Conservation (phyloP, 2,329 filamentous ascomycete genomes). For the Xylariaceae sp. region DNA sequence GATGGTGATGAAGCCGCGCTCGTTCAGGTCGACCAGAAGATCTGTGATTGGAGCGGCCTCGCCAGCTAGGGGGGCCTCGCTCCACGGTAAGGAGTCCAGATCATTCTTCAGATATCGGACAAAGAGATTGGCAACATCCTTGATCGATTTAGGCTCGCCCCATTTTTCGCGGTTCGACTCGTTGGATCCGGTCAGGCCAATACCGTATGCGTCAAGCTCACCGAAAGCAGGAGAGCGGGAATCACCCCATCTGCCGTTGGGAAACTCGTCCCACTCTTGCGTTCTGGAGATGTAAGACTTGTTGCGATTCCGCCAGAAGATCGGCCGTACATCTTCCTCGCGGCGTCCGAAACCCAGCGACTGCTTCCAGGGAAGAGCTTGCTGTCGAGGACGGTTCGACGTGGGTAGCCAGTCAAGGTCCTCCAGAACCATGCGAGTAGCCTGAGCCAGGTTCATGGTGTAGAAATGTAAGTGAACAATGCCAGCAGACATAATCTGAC, state of each 20-base stretch:
- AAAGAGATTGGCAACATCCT: conserved; percentile 79
- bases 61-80: conserved; percentile 76
- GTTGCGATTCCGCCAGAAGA: conserved; percentile 98
- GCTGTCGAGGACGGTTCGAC: conserved; percentile 70
- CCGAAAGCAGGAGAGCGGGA: conserved; percentile 94
- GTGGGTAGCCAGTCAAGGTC: conserved; percentile 80
- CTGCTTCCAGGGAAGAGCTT: conserved; percentile 92
- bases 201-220: conserved; percentile 88
- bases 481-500: conserved; percentile 73
- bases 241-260: conserved; percentile 98
- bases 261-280: conserved; percentile 98
- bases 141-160: conserved; percentile 75
- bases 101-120: conserved; percentile 77
- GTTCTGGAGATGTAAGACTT: conserved; percentile 93
- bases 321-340: conserved; percentile 91
- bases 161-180: conserved; percentile 94
- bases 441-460: conserved; percentile 97
- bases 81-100: conserved; percentile 85
- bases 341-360: conserved; percentile 84
- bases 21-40: conserved; percentile 76
- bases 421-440: conserved; percentile 89
- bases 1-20: conserved; percentile 83
- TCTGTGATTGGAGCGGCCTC: conserved; percentile 76
- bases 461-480: conserved; percentile 94
- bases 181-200: conserved; percentile 89